Base-by-base conservation (phyloP, 1,139 yeast species). In the Taphrina sp. region DNA sequence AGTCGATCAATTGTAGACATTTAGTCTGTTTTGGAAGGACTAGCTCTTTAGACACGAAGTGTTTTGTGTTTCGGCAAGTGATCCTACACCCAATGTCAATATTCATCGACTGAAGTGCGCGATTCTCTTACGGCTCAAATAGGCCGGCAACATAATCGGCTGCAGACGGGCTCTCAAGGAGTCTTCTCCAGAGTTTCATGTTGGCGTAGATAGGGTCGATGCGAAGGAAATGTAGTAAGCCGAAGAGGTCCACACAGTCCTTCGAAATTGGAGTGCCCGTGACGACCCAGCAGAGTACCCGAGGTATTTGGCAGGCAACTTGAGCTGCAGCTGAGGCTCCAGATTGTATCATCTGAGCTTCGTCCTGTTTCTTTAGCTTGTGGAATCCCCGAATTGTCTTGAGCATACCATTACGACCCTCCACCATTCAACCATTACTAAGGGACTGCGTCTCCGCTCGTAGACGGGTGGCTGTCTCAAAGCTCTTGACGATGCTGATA, bases 261-360 rank as follows among this genome's bases (percentile, higher is more conserved):
- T 79, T 80, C 61, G 81, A 80, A 8, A 89, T 84, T 0, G 97
- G 95, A 0, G 98, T 92, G 4, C 98, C 98, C 0, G 95, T 85
- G 0, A 89, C 96, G 5, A 95, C 96, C 97, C 97, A 92, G 0
- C 95, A 81, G 70, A 92, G 96, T 53, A 80, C 78, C 54, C 96
- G 73, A 2, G 95, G 95, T 22, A 92, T 79, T 37, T 85, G 72
- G 2, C 86, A 74, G 0, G 96, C 89, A 58, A 88, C 86, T 61
- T 79, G 81, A 23, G 95, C 88, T 1, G 94, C 88, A 51, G 85
- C 77, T 0, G 92, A 80, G 1, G 81, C 75, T 19, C 84, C 82
- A 3, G 82, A 79, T 4, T 87, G 81, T 2, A 92, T 85, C 92
- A 89, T 86, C 69, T 92, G 98, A 1, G 87, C 96, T 69, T 92